These are phyloP conservation scores for Aspergillus luchuensis DNA, from an alignment of 2,329 filamentous ascomycete species.

Conservation along the genomic window DNA sequence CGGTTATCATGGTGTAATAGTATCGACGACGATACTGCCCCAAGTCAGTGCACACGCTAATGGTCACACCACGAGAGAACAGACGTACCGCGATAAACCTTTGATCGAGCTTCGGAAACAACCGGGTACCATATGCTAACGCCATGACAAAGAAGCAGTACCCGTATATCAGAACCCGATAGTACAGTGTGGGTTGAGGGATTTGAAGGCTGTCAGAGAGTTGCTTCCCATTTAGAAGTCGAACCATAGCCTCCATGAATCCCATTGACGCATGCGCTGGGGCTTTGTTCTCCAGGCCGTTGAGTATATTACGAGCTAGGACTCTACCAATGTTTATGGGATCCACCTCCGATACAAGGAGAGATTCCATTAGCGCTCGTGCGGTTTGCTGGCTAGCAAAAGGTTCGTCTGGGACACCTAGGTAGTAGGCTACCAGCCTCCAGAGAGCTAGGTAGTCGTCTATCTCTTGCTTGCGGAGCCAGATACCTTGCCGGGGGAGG, in stretches of 20 bases:
- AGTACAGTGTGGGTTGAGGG: constrained; percentile 58
- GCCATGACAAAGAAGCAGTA: constrained; percentile 68
- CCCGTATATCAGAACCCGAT: constrained; percentile 61
- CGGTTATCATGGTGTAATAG: constrained; percentile 63
- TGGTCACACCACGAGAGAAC: background rate
- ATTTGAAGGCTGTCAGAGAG: constrained; percentile 64
- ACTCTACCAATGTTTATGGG: constrained; percentile 65
- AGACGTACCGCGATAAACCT: constrained; percentile 53
- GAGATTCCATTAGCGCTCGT: constrained; percentile 66
- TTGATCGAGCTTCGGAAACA: constrained; percentile 52
- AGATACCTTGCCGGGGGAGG: constrained; percentile 73
- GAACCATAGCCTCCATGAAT: constrained; percentile 67
- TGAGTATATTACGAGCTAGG: constrained; percentile 75
- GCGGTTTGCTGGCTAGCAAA: constrained; percentile 60
- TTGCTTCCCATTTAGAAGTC: constrained; percentile 69
- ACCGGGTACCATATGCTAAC: constrained; percentile 50
- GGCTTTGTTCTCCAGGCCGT: constrained; percentile 64
- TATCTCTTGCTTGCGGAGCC: constrained; percentile 62
- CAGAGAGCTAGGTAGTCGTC: constrained; percentile 73
- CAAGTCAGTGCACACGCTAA: background rate
- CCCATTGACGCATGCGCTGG: constrained; percentile 66
- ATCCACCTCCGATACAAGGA: constrained; percentile 66
- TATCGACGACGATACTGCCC: constrained; percentile 49
- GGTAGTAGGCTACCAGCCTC: constrained; percentile 71
- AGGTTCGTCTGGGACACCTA: constrained; percentile 66